Conservation (phyloP, 805 yeast species). For the Cyberlindnera lachancei region DNA sequence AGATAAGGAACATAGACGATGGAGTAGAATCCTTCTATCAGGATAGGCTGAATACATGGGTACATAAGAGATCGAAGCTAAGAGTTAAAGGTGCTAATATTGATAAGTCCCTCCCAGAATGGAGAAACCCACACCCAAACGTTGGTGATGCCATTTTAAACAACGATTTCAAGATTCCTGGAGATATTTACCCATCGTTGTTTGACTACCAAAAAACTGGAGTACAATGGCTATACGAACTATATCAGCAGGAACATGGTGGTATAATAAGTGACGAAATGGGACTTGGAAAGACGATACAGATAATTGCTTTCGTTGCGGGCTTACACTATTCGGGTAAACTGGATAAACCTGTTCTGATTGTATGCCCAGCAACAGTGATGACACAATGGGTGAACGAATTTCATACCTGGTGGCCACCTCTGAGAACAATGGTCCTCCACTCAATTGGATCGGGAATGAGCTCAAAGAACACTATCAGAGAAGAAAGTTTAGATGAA, state of each 20-base stretch:
- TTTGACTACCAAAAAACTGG: slow-evolving; percentile 95
- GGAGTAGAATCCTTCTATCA: slow-evolving; percentile 69
- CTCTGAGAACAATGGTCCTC: slow-evolving; percentile 73
- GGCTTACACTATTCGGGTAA: slow-evolving; percentile 78
- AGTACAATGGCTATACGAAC: slow-evolving; percentile 95
- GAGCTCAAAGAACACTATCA: slow-evolving; percentile 28
- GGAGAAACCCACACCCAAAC: slow-evolving; percentile 71
- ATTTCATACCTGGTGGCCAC: slow-evolving; percentile 97
- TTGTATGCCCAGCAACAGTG: slow-evolving; percentile 96
- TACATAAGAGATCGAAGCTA: slow-evolving; percentile 37
- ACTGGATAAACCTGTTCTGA: slow-evolving; percentile 67
- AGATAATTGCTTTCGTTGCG: slow-evolving; percentile 84
- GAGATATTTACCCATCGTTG: slow-evolving; percentile 78
- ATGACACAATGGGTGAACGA: slow-evolving; percentile 96
- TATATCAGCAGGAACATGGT: slow-evolving; percentile 83
- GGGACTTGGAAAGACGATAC: slow-evolving; percentile 97
- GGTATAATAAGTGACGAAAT: slow-evolving; percentile 97
- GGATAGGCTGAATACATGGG: slow-evolving; percentile 56
- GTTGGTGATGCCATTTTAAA: slow-evolving; percentile 69
- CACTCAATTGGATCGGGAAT: slow-evolving; percentile 93
- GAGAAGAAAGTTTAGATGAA: slow-evolving; percentile 46
- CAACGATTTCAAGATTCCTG: slow-evolving; percentile 70
- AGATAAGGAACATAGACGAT: slow-evolving; percentile 55
- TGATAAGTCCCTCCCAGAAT: slow-evolving; percentile 37
- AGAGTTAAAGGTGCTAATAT: slow-evolving; percentile 22